A percentile compares a stretch with the other conserved stretches of the same genome.
Evolutionary conservation across 1,284 basidiomycete genomes (phyloP).

Genomic region (Mycosarcoma maydis): DNA sequence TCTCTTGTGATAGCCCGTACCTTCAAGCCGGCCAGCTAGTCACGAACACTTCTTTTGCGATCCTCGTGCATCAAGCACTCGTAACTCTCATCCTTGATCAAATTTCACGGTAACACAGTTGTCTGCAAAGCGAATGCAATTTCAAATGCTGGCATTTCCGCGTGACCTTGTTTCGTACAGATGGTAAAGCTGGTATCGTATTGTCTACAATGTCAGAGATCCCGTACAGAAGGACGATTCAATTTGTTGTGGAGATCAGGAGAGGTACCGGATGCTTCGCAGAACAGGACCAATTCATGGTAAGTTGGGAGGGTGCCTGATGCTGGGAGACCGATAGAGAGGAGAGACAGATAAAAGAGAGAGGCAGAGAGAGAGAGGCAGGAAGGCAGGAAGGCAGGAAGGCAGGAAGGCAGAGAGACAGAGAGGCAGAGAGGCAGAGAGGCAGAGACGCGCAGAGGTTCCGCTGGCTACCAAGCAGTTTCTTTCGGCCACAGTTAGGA

Average conservation of each 20-base stretch:
- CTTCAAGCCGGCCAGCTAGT: no score
- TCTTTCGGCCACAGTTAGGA: no score
- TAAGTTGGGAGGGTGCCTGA: background rate
- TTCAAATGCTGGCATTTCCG: slow-evolving; percentile 16
- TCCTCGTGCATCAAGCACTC: no score
- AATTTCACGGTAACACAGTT: no score
- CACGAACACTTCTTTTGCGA: no score
- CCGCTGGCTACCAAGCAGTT: no score
- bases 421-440: background rate
- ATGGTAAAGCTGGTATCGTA: slow-evolving; percentile 47
- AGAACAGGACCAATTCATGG: slow-evolving; percentile 7
- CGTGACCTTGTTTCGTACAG: slow-evolving; percentile 30
- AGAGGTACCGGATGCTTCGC: slow-evolving; percentile 19
- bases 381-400: background rate
- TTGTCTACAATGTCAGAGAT: slow-evolving; percentile 42
- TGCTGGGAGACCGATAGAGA: background rate
- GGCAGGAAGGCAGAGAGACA: no score
- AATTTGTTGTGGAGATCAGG: background rate
- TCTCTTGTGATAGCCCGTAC: no score
- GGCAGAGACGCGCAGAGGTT: no score
- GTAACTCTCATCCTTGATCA: no score
- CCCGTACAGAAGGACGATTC: slow-evolving; percentile 29
- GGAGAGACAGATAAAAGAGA: background rate
- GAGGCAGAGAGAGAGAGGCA: background rate
- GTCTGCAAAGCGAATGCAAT: slow-evolving; percentile 2